Conservation (phyloP, 768 basidiomycete species). For the Antrodiella citrinella region DNA sequence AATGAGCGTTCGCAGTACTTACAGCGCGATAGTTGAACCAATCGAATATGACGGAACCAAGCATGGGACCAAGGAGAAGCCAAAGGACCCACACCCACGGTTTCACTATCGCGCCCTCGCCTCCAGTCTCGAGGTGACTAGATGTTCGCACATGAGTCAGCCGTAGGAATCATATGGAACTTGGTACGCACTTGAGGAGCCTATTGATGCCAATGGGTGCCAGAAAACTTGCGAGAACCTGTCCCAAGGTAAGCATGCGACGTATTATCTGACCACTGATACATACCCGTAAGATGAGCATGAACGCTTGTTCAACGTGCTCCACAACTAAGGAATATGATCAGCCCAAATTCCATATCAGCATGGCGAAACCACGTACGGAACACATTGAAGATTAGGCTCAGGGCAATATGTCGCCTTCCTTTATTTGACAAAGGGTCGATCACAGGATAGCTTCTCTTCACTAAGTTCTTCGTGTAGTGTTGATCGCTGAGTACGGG, state of each 20-base stretch:
- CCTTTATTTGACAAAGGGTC: constrained; percentile 19
- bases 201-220: constrained; percentile 6
- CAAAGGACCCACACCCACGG: constrained; percentile 65
- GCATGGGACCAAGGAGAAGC: constrained; percentile 40
- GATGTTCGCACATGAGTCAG: neutral
- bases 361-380: constrained; percentile 8
- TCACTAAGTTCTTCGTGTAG: constrained; percentile 25
- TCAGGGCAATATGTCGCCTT: neutral
- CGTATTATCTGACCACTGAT: neutral
- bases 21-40: constrained; percentile 39
- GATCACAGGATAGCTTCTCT: constrained; percentile 26
- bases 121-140: constrained; percentile 52
- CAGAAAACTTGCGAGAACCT: constrained; percentile 12
- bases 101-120: constrained; percentile 36
- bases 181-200: constrained; percentile 7
- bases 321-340: neutral
- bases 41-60: constrained; percentile 38
- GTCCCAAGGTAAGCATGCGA: constrained; percentile 6
- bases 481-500: constrained; percentile 46
- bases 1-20: neutral
- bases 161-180: neutral
- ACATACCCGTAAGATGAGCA: neutral
- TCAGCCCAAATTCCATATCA: neutral
- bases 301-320: neutral
- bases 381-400: constrained; percentile 3